Conservation (phyloP, 75 land plant genomes). For the Cunninghamia lanceolata region DNA sequence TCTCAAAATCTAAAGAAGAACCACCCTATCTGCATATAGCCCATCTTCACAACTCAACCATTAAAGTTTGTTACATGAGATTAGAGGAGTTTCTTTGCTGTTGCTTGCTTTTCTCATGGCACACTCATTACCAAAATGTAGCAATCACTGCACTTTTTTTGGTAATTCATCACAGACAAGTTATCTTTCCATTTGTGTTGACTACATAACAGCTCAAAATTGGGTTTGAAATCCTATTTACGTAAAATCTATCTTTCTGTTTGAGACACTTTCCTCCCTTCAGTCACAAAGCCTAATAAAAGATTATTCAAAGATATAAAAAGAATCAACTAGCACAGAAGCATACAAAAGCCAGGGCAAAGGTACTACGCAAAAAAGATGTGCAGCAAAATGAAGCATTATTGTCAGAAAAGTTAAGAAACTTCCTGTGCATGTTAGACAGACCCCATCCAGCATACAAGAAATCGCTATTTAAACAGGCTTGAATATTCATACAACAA, state of each 20-base stretch:
- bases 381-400: background rate
- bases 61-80: background rate
- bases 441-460: background rate
- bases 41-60: background rate
- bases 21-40: background rate
- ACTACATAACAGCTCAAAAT: background rate
- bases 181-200: background rate
- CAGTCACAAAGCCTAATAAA: background rate
- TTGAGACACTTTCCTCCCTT: background rate
- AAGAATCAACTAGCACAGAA: background rate
- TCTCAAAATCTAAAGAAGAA: too few relatives aligned
- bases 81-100: background rate
- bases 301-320: background rate
- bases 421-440: background rate
- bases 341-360: background rate
- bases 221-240: background rate
- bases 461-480: background rate
- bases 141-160: background rate
- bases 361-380: background rate
- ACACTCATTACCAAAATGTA: background rate
- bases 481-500: background rate
- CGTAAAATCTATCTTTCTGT: background rate
- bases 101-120: background rate
- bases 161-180: background rate
- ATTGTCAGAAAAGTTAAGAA: background rate